phyloP scores from a whole-genome alignment of 352 stramenopile genomes.

The Pythium apleroticum region DNA sequence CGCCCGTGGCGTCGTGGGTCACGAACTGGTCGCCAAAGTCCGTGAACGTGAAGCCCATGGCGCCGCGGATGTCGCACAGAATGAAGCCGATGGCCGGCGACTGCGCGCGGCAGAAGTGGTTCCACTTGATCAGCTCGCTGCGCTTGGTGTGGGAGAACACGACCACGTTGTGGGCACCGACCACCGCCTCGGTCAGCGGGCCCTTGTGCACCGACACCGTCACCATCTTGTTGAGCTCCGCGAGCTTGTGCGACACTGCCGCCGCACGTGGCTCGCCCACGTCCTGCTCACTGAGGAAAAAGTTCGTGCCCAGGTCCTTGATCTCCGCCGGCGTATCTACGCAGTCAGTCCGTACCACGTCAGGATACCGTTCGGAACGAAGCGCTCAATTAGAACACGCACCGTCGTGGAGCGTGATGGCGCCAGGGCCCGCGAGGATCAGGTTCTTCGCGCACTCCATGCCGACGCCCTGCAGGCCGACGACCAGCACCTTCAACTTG shows the following conservation, averaged over 20 bases:
- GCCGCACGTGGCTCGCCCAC: constrained; percentile 63
- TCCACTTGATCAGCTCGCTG: constrained; percentile 84
- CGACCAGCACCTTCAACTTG: constrained; percentile 83
- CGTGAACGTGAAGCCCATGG: constrained; percentile 79
- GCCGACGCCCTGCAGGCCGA: constrained; percentile 85
- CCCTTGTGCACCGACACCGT: constrained; percentile 73
- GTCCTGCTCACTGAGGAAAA: constrained; percentile 89
- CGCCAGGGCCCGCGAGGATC: constrained; percentile 86
- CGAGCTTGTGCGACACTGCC: constrained; percentile 76
- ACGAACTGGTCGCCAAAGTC: constrained; percentile 80
- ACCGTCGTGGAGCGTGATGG: constrained; percentile 88
- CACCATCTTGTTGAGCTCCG: constrained; percentile 93
- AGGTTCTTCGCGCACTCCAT: constrained; percentile 94
- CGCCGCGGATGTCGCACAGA: constrained; percentile 70
- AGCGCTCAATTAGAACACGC: constrained; percentile 1
- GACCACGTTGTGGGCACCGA: constrained; percentile 81
- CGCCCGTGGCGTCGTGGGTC: constrained; percentile 76
- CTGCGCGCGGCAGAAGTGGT: constrained; percentile 86
- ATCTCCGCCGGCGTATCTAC: constrained; percentile 68
- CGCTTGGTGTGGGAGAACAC: constrained; percentile 83
- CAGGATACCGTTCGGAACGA: neutral
- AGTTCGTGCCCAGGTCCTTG: constrained; percentile 92
- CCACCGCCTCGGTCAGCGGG: constrained; percentile 56
- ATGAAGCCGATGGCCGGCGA: constrained; percentile 82
- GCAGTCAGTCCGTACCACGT: neutral